Percentiles rank a stretch among this genome's conserved stretches.
Conservation (phyloP, 805 yeast genomes). For the Ogataea henricii region DNA sequence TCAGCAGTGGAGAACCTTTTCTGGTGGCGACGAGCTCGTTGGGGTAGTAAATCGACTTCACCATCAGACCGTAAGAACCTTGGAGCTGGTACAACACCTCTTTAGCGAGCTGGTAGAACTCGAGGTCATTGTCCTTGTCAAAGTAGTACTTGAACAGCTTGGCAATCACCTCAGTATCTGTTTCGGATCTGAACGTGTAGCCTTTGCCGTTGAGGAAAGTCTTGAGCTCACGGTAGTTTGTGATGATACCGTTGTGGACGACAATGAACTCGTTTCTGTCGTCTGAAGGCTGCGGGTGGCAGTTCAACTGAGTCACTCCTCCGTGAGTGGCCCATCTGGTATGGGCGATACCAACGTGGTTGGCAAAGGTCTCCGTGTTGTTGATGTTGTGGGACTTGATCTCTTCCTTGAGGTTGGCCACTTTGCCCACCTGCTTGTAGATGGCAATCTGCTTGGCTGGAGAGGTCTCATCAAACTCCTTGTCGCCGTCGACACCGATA, state of each 20-base stretch:
- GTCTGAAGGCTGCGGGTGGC: conserved; percentile 97
- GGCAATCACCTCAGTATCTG: conserved; percentile 98
- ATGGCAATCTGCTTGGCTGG: conserved; percentile 64
- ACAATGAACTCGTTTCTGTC: conserved; percentile 78
- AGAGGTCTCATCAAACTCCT: conserved; percentile 34
- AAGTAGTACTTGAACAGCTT: conserved; percentile 89
- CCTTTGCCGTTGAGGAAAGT: conserved; percentile 82
- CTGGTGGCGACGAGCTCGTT: conserved; percentile 96
- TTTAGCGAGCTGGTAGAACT: conserved; percentile 90
- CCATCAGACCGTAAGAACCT: conserved; percentile 96
- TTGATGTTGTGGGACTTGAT: conserved; percentile 53
- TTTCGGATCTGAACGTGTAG: conserved; percentile 80
- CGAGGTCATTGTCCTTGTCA: conserved; percentile 75
- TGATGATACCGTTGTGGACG: conserved; percentile 97
- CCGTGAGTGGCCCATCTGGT: conserved; percentile 99
- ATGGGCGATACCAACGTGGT: conserved; percentile 96
- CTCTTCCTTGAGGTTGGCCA: conserved; percentile 71
- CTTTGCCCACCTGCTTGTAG: conserved; percentile 90
- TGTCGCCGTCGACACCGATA: conserved; percentile 90
- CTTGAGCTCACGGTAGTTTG: conserved; percentile 90
- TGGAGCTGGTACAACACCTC: conserved; percentile 90
- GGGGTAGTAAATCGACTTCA: conserved; percentile 89
- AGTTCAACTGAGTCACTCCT: conserved; percentile 78
- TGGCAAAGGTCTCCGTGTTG: conserved; percentile 64
- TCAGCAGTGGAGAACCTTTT: conserved; percentile 95